Evolutionary conservation across 2,329 filamentous ascomycete genomes (phyloP).

Genomic region (Chaetomiaceae sp.): DNA sequence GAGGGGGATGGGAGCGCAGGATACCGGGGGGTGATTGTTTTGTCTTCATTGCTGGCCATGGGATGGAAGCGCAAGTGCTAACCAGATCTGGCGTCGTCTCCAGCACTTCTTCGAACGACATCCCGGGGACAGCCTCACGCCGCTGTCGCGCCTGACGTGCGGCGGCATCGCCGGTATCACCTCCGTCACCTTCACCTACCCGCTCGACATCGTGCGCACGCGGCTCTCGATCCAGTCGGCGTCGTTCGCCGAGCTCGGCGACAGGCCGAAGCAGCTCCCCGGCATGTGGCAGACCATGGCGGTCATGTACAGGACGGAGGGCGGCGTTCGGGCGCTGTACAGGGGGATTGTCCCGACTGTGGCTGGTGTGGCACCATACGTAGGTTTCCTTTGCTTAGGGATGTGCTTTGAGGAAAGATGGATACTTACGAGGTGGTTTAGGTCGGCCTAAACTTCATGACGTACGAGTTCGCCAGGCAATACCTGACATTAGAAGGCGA

Average conservation of each 20-base stretch:
- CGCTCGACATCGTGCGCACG: conserved; percentile 94
- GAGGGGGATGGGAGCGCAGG: too few relatives aligned
- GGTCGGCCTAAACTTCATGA: conserved; percentile 98
- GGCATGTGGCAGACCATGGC: conserved; percentile 87
- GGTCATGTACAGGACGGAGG: conserved; percentile 85
- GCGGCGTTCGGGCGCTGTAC: conserved; percentile 80
- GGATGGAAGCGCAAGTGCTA: neutral
- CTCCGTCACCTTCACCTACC: conserved; percentile 91
- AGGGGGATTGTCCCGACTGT: conserved; percentile 90
- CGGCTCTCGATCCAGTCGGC: conserved; percentile 94
- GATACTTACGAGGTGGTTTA: conserved; percentile 32
- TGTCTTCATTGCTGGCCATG: too few relatives aligned
- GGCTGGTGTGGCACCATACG: conserved; percentile 91
- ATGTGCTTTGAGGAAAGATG: neutral
- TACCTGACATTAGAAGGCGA: conserved; percentile 84
- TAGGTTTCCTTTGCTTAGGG: conserved; percentile 31
- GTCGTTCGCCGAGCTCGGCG: conserved; percentile 75
- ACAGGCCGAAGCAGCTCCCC: conserved; percentile 61
- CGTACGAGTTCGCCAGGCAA: conserved; percentile 82
- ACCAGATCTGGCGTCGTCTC: neutral
- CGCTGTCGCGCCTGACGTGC: conserved; percentile 74
- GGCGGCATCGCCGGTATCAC: conserved; percentile 91
- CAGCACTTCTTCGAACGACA: conserved; percentile 68
- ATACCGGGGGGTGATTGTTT: too few relatives aligned
- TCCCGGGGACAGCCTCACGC: conserved; percentile 66